A percentile compares a stretch with the other conserved stretches of the same genome.
These are phyloP conservation scores for Skeletonema tropicum DNA, from an alignment of 108 stramenopile species.

Conservation along the genomic window DNA sequence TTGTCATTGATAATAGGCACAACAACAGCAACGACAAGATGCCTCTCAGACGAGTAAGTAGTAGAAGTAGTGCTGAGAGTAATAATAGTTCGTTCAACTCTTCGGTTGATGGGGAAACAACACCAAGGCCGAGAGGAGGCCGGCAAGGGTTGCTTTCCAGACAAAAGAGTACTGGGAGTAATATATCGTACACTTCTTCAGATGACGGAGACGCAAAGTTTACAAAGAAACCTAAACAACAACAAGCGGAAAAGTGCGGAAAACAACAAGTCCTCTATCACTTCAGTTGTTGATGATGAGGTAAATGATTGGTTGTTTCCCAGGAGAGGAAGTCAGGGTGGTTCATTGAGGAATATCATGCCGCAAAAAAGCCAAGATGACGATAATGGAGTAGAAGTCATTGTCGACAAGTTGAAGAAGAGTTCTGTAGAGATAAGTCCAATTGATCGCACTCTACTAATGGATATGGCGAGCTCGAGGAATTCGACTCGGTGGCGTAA, in stretches of 20 bases:
- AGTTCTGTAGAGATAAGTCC: slow-evolving; percentile 12
- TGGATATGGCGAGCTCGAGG: background rate
- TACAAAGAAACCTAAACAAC: background rate
- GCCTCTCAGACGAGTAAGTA: no score
- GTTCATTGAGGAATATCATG: no score
- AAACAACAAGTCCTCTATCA: background rate
- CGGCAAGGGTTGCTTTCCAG: no score
- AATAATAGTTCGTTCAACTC: background rate
- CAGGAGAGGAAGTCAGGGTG: background rate
- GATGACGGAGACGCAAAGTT: background rate
- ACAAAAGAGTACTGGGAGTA: no score
- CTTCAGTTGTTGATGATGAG: background rate
- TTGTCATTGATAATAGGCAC: background rate
- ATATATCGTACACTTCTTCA: no score
- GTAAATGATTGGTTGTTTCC: background rate
- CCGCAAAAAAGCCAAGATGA: background rate
- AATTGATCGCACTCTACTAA: slow-evolving; percentile 7
- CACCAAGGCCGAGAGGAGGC: background rate
- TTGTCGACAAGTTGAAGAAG: background rate
- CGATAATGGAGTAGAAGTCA: background rate
- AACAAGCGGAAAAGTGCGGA: background rate
- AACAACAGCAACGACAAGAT: no score
- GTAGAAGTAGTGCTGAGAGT: background rate
- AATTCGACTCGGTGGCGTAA: slow-evolving; percentile 22
- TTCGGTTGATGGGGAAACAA: background rate